Evolutionary conservation across 352 stramenopile species (phyloP).

Genomic region (Phytophthora chlamydospora): DNA sequence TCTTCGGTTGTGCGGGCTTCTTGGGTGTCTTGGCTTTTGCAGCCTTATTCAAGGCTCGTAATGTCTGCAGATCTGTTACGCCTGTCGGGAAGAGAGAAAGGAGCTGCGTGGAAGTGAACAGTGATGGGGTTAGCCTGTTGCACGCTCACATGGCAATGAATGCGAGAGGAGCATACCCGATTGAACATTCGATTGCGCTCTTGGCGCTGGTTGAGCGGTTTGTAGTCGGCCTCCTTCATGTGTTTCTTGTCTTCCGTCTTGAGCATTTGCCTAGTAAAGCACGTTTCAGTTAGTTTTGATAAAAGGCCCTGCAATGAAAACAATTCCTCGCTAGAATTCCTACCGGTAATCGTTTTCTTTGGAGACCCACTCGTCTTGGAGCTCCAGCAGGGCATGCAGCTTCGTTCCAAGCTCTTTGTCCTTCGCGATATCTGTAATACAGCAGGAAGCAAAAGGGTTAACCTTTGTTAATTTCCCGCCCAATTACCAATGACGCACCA

Average conservation of each 20-base stretch:
- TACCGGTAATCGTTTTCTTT: conserved; percentile 90
- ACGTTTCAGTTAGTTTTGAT: conserved; percentile 3
- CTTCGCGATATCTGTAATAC: conserved; percentile 52
- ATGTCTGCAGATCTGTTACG: conserved; percentile 68
- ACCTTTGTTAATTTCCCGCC: neutral
- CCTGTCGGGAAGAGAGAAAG: conserved; percentile 63
- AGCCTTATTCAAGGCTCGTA: conserved; percentile 72
- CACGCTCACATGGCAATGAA: neutral
- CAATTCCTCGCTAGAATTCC: neutral
- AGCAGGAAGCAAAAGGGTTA: neutral
- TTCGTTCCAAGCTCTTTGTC: conserved; percentile 59
- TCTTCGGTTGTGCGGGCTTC: conserved; percentile 46
- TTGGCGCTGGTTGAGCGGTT: conserved; percentile 74
- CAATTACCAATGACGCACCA: conserved; percentile 36
- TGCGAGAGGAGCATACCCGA: conserved; percentile 41
- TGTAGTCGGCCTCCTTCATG: conserved; percentile 77
- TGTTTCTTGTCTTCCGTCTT: conserved; percentile 91
- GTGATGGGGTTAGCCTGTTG: neutral
- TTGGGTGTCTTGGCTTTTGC: conserved; percentile 66
- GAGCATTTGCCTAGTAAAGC: conserved; percentile 75
- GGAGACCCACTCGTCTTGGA: conserved; percentile 79
- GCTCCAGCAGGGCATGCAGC: conserved; percentile 53
- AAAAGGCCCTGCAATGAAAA: neutral
- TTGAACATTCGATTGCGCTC: conserved; percentile 89
- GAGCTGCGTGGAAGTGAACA: conserved; percentile 35